Base-by-base conservation (phyloP, 108 stramenopile genomes). In the Nannochloropsis salina region DNA sequence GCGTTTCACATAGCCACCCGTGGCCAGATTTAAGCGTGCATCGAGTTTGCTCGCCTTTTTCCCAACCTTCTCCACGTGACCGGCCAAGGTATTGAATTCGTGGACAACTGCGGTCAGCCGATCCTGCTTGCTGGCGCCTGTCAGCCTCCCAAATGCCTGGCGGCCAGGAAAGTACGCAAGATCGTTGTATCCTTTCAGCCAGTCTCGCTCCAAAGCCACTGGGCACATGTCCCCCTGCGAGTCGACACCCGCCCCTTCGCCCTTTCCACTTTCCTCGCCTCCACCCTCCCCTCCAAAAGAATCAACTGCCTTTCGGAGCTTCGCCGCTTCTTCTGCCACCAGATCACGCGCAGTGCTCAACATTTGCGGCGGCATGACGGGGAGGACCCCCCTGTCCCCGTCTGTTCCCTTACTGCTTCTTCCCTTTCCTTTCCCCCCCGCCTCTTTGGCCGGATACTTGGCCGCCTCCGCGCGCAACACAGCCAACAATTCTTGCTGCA, bases 111-210 rank as follows among this genome's bases (percentile, higher is more conserved):
- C 87, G 42, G 51, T 85, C 45, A 89, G 41, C 42, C 85, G 61
- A 45, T 84, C 85, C 10, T 83, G 83, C 85, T 82, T 84, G 2
- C 80, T 85, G 8, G 89, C 89, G 4, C 82, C 86, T 6, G 89
- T 61, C 20, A 83, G 31, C 45, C 85, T 80, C 6, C 89, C 89
- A 80, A 47, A 89, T 31, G 89, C 86, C 44, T 80, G 79, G 12
- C 86, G 51, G 83, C 83, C 83, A 22, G 89, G 89, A 80, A 89
- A 86, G 80, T 84, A 89, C 42, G 86, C 86, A 85, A 85, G 86
- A 44, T 85, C 86, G 42, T 44, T 40, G 21, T 45, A 82, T n/a
- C 74, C 86, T 5, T 82, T 85, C 40, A 44, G 42, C 88, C 88
- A 89, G 0, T 83, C 80, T 11, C 41, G 45, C 42, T 80, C 45